These are phyloP conservation scores for Saccharomycopsis fibuligera DNA, from an alignment of 805 yeast genomes.

Conservation along the genomic window DNA sequence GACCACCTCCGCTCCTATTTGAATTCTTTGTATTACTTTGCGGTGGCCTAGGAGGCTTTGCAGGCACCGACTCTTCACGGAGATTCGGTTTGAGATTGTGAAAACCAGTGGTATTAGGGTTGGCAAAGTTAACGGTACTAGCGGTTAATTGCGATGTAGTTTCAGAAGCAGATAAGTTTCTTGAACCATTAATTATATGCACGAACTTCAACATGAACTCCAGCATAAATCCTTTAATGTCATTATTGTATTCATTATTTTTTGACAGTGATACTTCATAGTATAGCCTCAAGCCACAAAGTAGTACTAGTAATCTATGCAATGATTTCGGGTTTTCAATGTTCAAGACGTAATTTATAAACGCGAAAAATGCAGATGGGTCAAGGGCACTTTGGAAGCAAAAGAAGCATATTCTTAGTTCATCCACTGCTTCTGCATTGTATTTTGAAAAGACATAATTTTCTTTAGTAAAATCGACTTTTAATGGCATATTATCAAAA, in stretches of 20 bases:
- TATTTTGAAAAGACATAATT: too few species aligned
- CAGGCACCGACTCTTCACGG: too few species aligned
- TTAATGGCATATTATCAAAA: background rate
- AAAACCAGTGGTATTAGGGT: too few species aligned
- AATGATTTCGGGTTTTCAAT: background rate
- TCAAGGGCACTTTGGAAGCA: background rate
- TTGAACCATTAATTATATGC: background rate
- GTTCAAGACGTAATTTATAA: background rate
- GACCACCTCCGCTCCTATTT: too few species aligned
- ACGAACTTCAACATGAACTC: background rate
- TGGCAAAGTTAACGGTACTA: too few species aligned
- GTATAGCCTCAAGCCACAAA: background rate
- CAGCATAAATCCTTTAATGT: background rate
- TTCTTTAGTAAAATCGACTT: too few species aligned
- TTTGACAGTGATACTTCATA: background rate
- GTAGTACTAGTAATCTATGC: background rate
- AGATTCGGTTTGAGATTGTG: too few species aligned
- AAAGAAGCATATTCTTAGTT: slow-evolving; percentile 6
- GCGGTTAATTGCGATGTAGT: too few species aligned
- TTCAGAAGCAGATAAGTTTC: too few species aligned
- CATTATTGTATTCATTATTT: background rate
- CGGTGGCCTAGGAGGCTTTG: too few species aligned
- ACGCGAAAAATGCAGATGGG: background rate
- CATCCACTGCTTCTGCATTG: background rate
- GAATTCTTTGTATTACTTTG: too few species aligned